Evolutionary conservation across 805 yeast species (phyloP).

Genomic region (Candida ulmi): DNA sequence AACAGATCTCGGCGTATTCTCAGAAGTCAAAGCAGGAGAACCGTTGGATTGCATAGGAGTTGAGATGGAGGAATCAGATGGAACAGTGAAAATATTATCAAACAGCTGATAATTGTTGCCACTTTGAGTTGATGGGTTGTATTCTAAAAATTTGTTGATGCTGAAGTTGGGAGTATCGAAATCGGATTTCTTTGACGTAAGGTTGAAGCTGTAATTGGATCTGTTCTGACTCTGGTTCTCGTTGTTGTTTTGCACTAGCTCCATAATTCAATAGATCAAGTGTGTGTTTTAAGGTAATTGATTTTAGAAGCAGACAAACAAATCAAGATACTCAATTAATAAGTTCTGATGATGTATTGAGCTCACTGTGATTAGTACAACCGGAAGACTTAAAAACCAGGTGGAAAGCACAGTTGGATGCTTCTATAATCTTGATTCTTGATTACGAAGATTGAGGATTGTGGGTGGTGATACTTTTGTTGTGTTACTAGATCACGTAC

Average conservation of each 20-base stretch:
- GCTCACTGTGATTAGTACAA: too few relatives aligned
- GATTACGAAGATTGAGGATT: too few relatives aligned
- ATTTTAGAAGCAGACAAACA: too few relatives aligned
- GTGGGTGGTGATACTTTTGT: too few relatives aligned
- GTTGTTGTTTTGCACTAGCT: background rate
- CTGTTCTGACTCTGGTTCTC: background rate
- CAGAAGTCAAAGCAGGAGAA: background rate
- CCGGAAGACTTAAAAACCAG: too few relatives aligned
- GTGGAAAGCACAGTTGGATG: too few relatives aligned
- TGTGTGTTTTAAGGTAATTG: too few relatives aligned
- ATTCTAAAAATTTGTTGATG: background rate
- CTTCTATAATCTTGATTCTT: too few relatives aligned
- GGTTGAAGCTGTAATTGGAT: background rate
- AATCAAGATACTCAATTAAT: too few relatives aligned
- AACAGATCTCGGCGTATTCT: background rate
- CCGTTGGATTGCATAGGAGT: background rate
- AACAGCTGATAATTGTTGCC: background rate
- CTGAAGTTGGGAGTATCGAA: background rate
- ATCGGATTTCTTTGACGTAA: background rate
- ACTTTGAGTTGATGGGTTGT: background rate
- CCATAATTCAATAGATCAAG: background rate
- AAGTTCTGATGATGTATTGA: too few relatives aligned
- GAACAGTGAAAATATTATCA: background rate
- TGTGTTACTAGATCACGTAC: too few relatives aligned
- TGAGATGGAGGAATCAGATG: background rate